Evolutionary conservation across 805 yeast species (phyloP).

Genomic region (Vanderwaltozyma tropicalis): DNA sequence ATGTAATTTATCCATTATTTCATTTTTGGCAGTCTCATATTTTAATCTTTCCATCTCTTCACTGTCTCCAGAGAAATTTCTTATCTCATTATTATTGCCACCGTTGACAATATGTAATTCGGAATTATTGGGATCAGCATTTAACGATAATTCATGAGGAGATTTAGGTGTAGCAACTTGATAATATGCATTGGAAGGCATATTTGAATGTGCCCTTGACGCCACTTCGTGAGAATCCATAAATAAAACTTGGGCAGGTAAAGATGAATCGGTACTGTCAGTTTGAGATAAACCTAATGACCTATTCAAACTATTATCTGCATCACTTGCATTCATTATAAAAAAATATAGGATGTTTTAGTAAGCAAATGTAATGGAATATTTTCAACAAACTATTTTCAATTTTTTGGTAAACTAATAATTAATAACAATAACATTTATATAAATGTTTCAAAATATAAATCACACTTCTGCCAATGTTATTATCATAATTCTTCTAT

Average conservation of each 20-base stretch:
- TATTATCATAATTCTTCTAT: too few species aligned
- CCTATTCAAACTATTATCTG: not conserved
- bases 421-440: too few species aligned
- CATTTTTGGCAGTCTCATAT: slow-evolving; percentile 25
- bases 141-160: slow-evolving; percentile 30
- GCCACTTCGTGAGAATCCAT: slow-evolving; percentile 3
- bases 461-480: too few species aligned
- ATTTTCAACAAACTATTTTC: too few species aligned
- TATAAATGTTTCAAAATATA: too few species aligned
- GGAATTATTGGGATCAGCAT: slow-evolving; percentile 11
- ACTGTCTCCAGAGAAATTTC: slow-evolving; percentile 10
- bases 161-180: slow-evolving; percentile 37
- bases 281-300: not conserved
- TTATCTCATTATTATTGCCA: slow-evolving; percentile 7
- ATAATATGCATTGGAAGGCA: slow-evolving; percentile 12
- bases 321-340: slow-evolving; percentile 1
- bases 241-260: slow-evolving; percentile 2
- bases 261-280: not conserved
- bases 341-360: too few species aligned
- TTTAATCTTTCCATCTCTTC: slow-evolving; percentile 24
- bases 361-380: too few species aligned
- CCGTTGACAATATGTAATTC: not conserved
- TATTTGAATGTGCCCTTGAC: not conserved
- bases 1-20: slow-evolving; percentile 40
- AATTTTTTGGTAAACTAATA: too few species aligned